A percentile compares a stretch with the other conserved stretches of the same genome.
These are phyloP conservation scores for Tolypocladium album DNA, from an alignment of 2,329 filamentous ascomycete genomes.

Conservation along the genomic window DNA sequence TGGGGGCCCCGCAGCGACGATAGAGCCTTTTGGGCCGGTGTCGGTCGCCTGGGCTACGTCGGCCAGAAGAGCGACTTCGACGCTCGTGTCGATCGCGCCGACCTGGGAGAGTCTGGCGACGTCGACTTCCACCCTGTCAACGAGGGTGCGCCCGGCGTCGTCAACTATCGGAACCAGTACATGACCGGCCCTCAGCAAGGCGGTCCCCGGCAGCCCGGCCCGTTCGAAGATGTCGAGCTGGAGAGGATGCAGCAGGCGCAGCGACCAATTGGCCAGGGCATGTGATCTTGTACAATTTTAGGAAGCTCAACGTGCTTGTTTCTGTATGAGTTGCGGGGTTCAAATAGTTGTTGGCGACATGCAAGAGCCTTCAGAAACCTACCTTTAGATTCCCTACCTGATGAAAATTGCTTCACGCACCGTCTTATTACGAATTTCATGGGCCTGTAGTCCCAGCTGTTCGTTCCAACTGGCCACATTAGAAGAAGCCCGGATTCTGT, in stretches of 20 bases:
- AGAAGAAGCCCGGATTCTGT: background rate
- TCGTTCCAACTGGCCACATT: background rate
- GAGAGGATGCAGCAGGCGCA: constrained; percentile 7
- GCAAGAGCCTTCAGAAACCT: background rate
- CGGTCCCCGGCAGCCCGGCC: background rate
- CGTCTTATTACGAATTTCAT: background rate
- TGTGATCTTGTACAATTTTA: background rate
- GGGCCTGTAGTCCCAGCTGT: background rate
- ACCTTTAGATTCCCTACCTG: background rate
- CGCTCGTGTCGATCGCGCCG: constrained; percentile 9
- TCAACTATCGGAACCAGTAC: constrained; percentile 7
- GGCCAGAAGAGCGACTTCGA: constrained; percentile 24
- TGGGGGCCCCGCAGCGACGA: constrained; percentile 70
- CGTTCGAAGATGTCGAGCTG: constrained; percentile 22
- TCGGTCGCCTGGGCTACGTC: constrained; percentile 50
- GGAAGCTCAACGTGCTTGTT: background rate
- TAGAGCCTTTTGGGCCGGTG: constrained; percentile 69
- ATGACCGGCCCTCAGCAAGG: background rate
- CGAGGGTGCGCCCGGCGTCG: constrained; percentile 1
- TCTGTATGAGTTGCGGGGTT: background rate
- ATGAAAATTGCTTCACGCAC: background rate
- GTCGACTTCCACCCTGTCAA: constrained; percentile 4
- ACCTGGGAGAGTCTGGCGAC: constrained; percentile 15
- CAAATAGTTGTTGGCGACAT: background rate
- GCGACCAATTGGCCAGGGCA: background rate